phyloP scores from a whole-genome alignment of 163 green algal genomes.

The Scenedesmus sp. region DNA sequence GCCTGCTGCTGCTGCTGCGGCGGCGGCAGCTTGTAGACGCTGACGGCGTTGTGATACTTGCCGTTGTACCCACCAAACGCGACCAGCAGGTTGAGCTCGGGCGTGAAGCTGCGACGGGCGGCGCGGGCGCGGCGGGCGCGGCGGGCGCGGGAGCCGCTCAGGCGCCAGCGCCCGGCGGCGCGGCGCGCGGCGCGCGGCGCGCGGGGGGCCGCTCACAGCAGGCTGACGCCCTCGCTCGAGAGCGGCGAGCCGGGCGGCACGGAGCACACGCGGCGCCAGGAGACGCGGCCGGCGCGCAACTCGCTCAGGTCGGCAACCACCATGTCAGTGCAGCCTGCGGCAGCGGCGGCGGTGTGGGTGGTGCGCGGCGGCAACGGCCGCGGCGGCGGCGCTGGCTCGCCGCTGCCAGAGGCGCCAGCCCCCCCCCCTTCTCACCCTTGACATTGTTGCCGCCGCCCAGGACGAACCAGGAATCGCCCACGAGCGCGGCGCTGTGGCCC shows the following conservation, averaged over 20 bases:
- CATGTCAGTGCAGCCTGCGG: constrained; percentile 80
- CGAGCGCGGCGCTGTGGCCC: constrained; percentile 79
- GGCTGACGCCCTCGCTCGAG: constrained; percentile 80
- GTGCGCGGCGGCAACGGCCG: no score
- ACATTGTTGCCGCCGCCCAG: constrained; percentile 94
- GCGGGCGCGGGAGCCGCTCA: no score
- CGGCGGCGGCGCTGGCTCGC: no score
- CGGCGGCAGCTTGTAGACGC: constrained; percentile 48
- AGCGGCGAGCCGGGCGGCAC: constrained; percentile 71
- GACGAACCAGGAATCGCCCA: constrained; percentile 83
- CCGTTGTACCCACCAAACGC: constrained; percentile 94
- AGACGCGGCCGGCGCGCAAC: constrained; percentile 43
- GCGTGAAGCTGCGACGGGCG: neutral
- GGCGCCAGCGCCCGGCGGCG: no score
- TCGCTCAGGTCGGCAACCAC: constrained; percentile 69
- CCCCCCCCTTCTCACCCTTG: constrained; percentile 54
- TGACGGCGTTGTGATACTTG: constrained; percentile 81
- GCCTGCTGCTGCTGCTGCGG: neutral
- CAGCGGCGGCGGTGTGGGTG: neutral
- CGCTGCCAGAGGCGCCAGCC: no score
- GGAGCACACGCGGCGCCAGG: constrained; percentile 69
- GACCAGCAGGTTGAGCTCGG: constrained; percentile 62
- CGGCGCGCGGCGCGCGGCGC: no score
- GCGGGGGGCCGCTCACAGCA: constrained; percentile 47
- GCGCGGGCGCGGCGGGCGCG: no score